Evolutionary conservation across 1,139 yeast genomes (phyloP), one percentile per base, ranked within the genome.

Genomic region (Suhomyces ambrosiae): DNA sequence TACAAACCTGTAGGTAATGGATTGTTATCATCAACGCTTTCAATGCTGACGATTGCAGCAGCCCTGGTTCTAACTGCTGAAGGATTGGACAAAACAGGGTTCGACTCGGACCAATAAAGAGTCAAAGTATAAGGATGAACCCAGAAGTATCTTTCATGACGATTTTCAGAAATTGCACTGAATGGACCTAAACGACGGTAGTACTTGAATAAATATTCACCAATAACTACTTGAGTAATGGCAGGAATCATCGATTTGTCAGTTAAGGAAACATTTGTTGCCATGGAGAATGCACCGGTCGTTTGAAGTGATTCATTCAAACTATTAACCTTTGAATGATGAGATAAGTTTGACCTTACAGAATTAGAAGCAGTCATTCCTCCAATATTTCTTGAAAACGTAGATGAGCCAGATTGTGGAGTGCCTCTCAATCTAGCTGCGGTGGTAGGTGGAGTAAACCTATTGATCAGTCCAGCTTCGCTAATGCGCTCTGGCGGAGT

Each of bases 131-230:
- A 90, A 7, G 98, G 98, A 63, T 92, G 96, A 28, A 92, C 81
- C 97, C 97, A 92, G 74, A 92, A 92, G 62, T 81, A 92, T 47
- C 97, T 75, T 56, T 86, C 94, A 56, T 92, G 98, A 43, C 97
- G 77, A 35, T 77, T 78, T 40, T 86, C 92, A 0, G 94, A 78
- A 30, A 88, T 76, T 1, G 88, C 79, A 36, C 85, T 78, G 38
- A 87, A 72, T 11, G 88, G 85, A 9, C 94, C 87, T 41, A 86
- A 67, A 44, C 81, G 78, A 37, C 95, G 80, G 60, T 84, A 87
- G 58, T 92, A 90, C 61, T 92, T 92, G 76, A 76, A 84, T 45
- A 89, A 68, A 49, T 82, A 88, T 58, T 90, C 97, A 40, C 98
- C 98, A 60, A 90, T 86, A 33, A 92, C 90, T 6, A 94, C 85